Conservation (phyloP, 2,329 filamentous ascomycete genomes). For the Fusarium pilosicola region DNA sequence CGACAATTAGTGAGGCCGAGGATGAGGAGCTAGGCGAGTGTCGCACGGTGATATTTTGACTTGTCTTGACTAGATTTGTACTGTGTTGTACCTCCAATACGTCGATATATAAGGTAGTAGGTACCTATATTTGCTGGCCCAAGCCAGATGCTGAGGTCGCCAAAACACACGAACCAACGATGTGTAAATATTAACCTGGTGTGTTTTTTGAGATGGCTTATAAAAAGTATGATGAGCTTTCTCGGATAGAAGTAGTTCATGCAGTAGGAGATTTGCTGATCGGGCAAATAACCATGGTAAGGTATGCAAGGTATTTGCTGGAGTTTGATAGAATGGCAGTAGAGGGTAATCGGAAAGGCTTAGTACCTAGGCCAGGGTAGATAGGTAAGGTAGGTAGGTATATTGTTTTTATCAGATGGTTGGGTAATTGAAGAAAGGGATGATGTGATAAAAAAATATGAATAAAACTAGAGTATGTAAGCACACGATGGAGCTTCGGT, state of each 20-base stretch:
- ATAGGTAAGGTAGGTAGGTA: background rate
- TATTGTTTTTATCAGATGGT: background rate
- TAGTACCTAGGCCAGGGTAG: background rate
- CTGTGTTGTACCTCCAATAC: background rate
- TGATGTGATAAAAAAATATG: background rate
- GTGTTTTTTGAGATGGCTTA: background rate
- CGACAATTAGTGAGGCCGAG: slow-evolving; percentile 8
- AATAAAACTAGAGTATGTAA: background rate
- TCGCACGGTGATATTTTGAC: background rate
- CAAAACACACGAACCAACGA: slow-evolving; percentile 3
- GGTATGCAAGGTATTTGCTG: background rate
- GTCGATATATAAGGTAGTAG: background rate
- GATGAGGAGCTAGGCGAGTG: background rate
- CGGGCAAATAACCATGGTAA: background rate
- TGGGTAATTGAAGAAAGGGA: background rate
- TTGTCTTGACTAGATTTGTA: background rate
- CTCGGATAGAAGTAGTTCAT: background rate
- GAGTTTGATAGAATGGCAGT: background rate
- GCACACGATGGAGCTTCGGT: background rate
- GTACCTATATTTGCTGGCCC: background rate
- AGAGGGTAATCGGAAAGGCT: background rate
- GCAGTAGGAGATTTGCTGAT: background rate
- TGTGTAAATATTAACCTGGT: background rate
- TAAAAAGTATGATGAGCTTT: background rate
- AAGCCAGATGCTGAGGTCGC: background rate